Base-by-base conservation (phyloP, 768 basidiomycete species). In the Tricholoma terreum region DNA sequence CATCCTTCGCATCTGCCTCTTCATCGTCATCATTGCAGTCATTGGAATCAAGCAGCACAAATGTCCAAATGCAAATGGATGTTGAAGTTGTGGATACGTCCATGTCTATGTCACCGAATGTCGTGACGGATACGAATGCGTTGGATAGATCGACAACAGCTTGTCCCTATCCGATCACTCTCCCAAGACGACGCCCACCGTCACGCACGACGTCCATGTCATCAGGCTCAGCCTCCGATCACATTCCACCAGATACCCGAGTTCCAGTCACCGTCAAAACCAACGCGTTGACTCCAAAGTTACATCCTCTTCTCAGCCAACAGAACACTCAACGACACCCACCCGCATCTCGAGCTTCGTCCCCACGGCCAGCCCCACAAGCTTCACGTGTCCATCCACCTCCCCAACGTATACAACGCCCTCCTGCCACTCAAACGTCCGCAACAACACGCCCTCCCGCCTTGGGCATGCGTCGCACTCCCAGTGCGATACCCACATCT, bases 401-500 rank as follows among this genome's bases (percentile, higher is more conserved):
- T 14, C 27, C 36, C 36, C 51, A 22, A 22, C 12, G 57, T 51
- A n/a, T 43, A 11, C 59, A 60, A 42, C 56, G 62, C 10, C 60
- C 64, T 2, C 55, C 67, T 30, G 24, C 56, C 21, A 51, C 58
- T 54, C 55, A 67, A 54, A 31, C 53, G 54, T 36, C 45, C 15
- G 34, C 17, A 15, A 62, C 66, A 6, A 58, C 63, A 6, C 69
- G 69, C 10, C 73, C 72, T 0, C 76, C 74, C 5, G 57, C 58
- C 19, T 65, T 77, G 12, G 75, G 76, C 38, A 77, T 77, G 75
- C 72, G 75, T n/a, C 69, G 76, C 14, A 67, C 67, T 1, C 65
- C 66, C 51, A 69, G 70, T 1, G 57, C 60, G 7, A 31, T 30
- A 30, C 61, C 70, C 10, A 43, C 54, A 10, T 45, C 58, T 3